Evolutionary conservation across 2,329 filamentous ascomycete genomes (phyloP).

Genomic region (Amesomyces nigricolor): DNA sequence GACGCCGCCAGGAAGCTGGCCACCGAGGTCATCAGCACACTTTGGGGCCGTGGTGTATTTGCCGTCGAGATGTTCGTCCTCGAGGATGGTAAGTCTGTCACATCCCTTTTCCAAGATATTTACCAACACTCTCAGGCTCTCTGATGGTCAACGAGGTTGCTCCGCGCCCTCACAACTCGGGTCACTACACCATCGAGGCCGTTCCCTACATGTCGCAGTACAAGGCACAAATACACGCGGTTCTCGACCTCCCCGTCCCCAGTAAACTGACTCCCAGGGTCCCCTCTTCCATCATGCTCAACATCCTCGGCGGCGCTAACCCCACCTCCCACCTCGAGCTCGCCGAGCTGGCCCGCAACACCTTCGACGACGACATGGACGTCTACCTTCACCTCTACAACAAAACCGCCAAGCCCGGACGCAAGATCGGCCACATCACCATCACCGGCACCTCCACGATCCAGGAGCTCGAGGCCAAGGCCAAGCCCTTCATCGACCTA

Average conservation of each 20-base stretch:
- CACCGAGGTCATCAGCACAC: slow-evolving; percentile 67
- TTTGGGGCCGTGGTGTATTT: slow-evolving; percentile 88
- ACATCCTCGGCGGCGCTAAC: slow-evolving; percentile 66
- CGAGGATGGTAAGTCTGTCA: slow-evolving; percentile 47
- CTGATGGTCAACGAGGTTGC: slow-evolving; percentile 84
- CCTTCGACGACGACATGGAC: slow-evolving; percentile 42
- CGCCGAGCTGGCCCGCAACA: slow-evolving; percentile 40
- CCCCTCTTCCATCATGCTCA: slow-evolving; percentile 68
- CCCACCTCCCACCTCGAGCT: slow-evolving; percentile 56
- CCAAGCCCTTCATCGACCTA: slow-evolving; percentile 63
- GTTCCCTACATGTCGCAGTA: slow-evolving; percentile 84
- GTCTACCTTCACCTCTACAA: slow-evolving; percentile 80
- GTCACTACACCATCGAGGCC: slow-evolving; percentile 92
- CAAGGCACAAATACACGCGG: slow-evolving; percentile 80
- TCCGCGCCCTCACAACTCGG: slow-evolving; percentile 79
- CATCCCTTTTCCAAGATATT: background rate
- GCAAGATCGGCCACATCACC: slow-evolving; percentile 95
- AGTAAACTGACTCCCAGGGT: slow-evolving; percentile 53
- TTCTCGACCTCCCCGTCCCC: slow-evolving; percentile 59
- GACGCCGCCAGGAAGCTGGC: slow-evolving; percentile 70
- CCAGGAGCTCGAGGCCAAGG: slow-evolving; percentile 53
- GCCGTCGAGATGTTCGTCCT: slow-evolving; percentile 95
- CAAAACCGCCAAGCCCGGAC: slow-evolving; percentile 77
- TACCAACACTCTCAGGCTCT: slow-evolving; percentile 35
- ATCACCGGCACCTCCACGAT: slow-evolving; percentile 64